Evolutionary conservation across 805 yeast species (phyloP).

Genomic region (Vanderwaltozyma tropicalis): DNA sequence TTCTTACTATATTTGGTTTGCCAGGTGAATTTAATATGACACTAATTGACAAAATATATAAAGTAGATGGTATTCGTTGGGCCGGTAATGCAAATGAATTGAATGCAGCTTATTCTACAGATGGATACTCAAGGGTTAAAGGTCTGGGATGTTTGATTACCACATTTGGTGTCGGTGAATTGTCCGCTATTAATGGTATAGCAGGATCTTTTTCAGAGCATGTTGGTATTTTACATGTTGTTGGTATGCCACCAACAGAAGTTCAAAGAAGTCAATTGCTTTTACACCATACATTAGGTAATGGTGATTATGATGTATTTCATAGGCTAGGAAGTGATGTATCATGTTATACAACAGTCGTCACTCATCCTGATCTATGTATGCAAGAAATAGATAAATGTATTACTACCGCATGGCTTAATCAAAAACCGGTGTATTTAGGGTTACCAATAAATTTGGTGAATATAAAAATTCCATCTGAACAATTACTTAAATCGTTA

Average conservation of each 20-base stretch:
- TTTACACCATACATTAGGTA: slow-evolving; percentile 69
- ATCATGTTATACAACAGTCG: slow-evolving; percentile 45
- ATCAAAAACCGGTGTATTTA: slow-evolving; percentile 67
- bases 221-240: slow-evolving; percentile 74
- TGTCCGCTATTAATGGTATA: slow-evolving; percentile 74
- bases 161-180: slow-evolving; percentile 86
- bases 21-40: slow-evolving; percentile 67
- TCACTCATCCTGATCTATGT: slow-evolving; percentile 49
- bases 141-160: slow-evolving; percentile 30
- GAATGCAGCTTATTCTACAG: slow-evolving; percentile 84
- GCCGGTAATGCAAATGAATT: slow-evolving; percentile 82
- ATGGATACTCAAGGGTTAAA: slow-evolving; percentile 64
- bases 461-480: slow-evolving; percentile 42
- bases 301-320: slow-evolving; percentile 64
- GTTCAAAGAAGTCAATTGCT: slow-evolving; percentile 36
- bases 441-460: slow-evolving; percentile 71
- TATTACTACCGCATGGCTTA: slow-evolving; percentile 51
- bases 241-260: slow-evolving; percentile 57
- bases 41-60: slow-evolving; percentile 54
- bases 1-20: slow-evolving; percentile 57
- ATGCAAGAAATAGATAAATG: slow-evolving; percentile 57
- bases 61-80: slow-evolving; percentile 47
- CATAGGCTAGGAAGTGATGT: slow-evolving; percentile 59
- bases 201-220: slow-evolving; percentile 78
- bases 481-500: slow-evolving; percentile 45